phyloP scores from a whole-genome alignment of 2,329 filamentous ascomycete genomes.

The Purpureocillium takamizusanense region DNA sequence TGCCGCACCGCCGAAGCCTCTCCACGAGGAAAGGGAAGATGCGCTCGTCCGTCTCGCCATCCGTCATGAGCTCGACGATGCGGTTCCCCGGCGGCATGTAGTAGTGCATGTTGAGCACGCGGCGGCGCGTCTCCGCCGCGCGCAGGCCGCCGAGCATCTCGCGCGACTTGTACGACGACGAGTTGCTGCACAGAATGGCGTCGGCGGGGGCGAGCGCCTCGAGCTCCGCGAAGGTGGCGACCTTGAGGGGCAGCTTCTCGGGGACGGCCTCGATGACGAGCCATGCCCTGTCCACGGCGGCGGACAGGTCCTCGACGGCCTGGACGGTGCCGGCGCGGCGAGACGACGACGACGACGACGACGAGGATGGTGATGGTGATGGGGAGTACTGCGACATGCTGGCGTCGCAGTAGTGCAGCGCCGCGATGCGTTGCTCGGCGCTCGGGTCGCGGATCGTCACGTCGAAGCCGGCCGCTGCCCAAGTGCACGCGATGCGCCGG shows the following conservation, averaged over 20 bases:
- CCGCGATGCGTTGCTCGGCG: slow-evolving; percentile 23
- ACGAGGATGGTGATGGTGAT: slow-evolving; percentile 15
- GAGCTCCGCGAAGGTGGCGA: slow-evolving; percentile 35
- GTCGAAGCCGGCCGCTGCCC: slow-evolving; percentile 31
- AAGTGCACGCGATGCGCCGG: slow-evolving; percentile 29
- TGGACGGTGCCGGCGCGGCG: too few species aligned
- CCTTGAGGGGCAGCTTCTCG: slow-evolving; percentile 39
- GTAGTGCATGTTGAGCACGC: slow-evolving; percentile 42
- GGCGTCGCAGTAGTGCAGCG: slow-evolving; percentile 27
- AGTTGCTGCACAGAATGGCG: slow-evolving; percentile 40
- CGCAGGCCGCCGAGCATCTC: slow-evolving; percentile 36
- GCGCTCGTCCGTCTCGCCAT: slow-evolving; percentile 29
- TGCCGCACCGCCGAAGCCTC: slow-evolving; percentile 27
- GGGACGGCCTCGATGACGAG: slow-evolving; percentile 45
- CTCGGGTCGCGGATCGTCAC: slow-evolving; percentile 33
- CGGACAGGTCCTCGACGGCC: slow-evolving; percentile 25
- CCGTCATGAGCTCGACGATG: slow-evolving; percentile 46
- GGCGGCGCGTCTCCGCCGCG: slow-evolving; percentile 20
- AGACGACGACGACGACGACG: slow-evolving; percentile 16
- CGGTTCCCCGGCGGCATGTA: slow-evolving; percentile 36
- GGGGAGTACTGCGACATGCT: slow-evolving; percentile 21
- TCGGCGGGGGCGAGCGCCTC: slow-evolving; percentile 32
- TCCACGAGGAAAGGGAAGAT: slow-evolving; percentile 37
- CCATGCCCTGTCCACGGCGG: slow-evolving; percentile 37
- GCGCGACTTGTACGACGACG: slow-evolving; percentile 40